Evolutionary conservation across 805 yeast species (phyloP).

Genomic region (Myxozyma geophila): DNA sequence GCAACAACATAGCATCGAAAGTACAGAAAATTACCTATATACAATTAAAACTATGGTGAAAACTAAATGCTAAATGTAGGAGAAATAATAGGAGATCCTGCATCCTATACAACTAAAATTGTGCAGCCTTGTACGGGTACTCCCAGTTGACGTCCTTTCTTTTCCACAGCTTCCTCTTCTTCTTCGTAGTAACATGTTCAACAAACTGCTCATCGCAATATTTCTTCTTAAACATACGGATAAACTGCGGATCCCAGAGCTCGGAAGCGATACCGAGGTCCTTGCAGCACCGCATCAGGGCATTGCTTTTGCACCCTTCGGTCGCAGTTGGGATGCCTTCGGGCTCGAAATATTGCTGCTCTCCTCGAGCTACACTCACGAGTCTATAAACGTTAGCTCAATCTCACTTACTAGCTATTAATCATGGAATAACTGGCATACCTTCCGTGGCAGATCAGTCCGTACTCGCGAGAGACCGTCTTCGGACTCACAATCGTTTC

Average conservation of each 20-base stretch:
- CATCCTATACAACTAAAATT: background rate
- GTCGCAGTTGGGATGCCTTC: slow-evolving; percentile 91
- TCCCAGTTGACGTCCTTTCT: slow-evolving; percentile 81
- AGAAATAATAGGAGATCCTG: no score
- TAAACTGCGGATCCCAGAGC: slow-evolving; percentile 94
- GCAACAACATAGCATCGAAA: no score
- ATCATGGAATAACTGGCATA: slow-evolving; percentile 1
- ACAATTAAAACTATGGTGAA: no score
- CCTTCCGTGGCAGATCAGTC: slow-evolving; percentile 82
- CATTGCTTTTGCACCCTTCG: slow-evolving; percentile 96
- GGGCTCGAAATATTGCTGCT: slow-evolving; percentile 87
- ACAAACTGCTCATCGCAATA: slow-evolving; percentile 83
- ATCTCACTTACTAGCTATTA: background rate
- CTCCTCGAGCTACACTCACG: slow-evolving; percentile 92
- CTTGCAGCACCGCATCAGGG: slow-evolving; percentile 96
- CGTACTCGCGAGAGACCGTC: slow-evolving; percentile 87
- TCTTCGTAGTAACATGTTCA: slow-evolving; percentile 79
- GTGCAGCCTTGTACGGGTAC: slow-evolving; percentile 69
- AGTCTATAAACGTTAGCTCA: slow-evolving; percentile 44
- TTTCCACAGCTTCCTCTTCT: slow-evolving; percentile 85
- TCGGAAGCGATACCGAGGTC: slow-evolving; percentile 97
- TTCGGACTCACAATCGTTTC: slow-evolving; percentile 76
- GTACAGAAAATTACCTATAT: no score
- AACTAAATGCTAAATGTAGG: no score
- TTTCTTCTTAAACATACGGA: slow-evolving; percentile 64